These are phyloP conservation scores for Colletotrichum graminicola DNA, from an alignment of 2,329 filamentous ascomycete genomes.

Conservation along the genomic window DNA sequence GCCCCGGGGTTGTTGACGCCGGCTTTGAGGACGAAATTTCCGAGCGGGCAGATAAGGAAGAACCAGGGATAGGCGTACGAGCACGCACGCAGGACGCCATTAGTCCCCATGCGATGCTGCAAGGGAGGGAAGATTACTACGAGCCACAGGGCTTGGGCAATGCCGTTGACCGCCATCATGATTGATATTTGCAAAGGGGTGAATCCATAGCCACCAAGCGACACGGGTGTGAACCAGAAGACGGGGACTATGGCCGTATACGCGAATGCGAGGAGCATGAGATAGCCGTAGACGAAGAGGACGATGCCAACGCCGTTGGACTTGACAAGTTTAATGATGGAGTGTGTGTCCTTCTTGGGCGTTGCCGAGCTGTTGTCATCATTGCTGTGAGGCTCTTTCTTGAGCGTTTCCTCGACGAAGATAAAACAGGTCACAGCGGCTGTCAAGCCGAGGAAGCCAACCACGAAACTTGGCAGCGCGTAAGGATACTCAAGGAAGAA, in stretches of 20 bases:
- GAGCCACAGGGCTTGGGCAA: constrained; percentile 78
- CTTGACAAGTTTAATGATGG: constrained; percentile 61
- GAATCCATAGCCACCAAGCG: constrained; percentile 75
- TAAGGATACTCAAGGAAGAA: constrained; percentile 77
- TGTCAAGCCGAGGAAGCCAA: constrained; percentile 55
- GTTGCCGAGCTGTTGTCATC: not conserved
- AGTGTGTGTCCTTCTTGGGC: constrained; percentile 1
- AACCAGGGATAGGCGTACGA: constrained; percentile 70
- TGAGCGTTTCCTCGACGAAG: constrained; percentile 73
- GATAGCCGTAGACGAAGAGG: constrained; percentile 73
- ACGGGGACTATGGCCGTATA: constrained; percentile 80
- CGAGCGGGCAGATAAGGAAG: constrained; percentile 66
- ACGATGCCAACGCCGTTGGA: constrained; percentile 75
- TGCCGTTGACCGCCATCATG: constrained; percentile 73
- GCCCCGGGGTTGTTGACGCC: constrained; percentile 51
- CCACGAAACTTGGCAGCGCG: constrained; percentile 71
- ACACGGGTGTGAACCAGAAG: constrained; percentile 73
- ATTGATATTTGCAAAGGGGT: constrained; percentile 72
- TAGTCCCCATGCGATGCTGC: constrained; percentile 75
- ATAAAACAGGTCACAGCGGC: constrained; percentile 65
- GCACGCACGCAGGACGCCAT: constrained; percentile 71
- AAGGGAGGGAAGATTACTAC: constrained; percentile 77
- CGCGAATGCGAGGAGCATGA: constrained; percentile 76
- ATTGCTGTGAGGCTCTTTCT: constrained; percentile 43
- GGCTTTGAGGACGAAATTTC: constrained; percentile 69